Percentiles rank a stretch among this genome's conserved stretches.
phyloP scores from a whole-genome alignment of 2,329 filamentous ascomycete genomes.

The Aspergillus hiratsukae region DNA sequence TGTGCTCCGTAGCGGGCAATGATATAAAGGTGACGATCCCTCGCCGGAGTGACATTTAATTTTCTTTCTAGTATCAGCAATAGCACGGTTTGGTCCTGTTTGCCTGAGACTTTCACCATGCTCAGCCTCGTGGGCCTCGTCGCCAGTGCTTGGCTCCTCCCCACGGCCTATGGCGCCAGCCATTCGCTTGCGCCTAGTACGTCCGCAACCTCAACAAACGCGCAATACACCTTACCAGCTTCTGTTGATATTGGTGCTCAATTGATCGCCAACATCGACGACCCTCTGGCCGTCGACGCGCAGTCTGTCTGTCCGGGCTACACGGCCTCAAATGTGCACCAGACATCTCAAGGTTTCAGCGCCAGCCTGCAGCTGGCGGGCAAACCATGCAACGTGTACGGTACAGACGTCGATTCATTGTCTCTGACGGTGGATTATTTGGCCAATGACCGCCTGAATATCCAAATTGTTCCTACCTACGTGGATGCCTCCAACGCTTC shows the following conservation, averaged over 20 bases:
- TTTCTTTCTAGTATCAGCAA: background rate
- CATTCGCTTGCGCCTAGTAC: slow-evolving; percentile 10
- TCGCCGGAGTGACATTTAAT: background rate
- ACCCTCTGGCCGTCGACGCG: slow-evolving; percentile 59
- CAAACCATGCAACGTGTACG: slow-evolving; percentile 66
- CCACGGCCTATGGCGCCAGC: slow-evolving; percentile 20
- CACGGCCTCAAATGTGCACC: slow-evolving; percentile 48
- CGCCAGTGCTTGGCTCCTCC: slow-evolving; percentile 21
- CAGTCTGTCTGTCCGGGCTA: slow-evolving; percentile 62
- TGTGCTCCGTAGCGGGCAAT: background rate
- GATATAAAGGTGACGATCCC: background rate
- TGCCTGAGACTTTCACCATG: slow-evolving; percentile 15
- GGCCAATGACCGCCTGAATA: slow-evolving; percentile 59
- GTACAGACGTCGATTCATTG: slow-evolving; percentile 65
- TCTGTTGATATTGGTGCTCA: slow-evolving; percentile 43
- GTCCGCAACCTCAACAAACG: slow-evolving; percentile 15
- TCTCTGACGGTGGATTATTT: slow-evolving; percentile 66
- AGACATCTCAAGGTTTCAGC: slow-evolving; percentile 46
- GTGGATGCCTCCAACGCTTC: slow-evolving; percentile 58
- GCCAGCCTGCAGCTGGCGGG: slow-evolving; percentile 52
- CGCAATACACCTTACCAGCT: slow-evolving; percentile 47
- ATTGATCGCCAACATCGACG: slow-evolving; percentile 59
- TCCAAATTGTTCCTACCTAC: slow-evolving; percentile 65
- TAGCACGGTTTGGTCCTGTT: background rate
- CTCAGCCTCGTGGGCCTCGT: slow-evolving; percentile 19